A percentile compares a stretch with the other conserved stretches of the same genome.
Conservation (phyloP, 1,284 basidiomycete species). For the Ceratobasidium sp. region DNA sequence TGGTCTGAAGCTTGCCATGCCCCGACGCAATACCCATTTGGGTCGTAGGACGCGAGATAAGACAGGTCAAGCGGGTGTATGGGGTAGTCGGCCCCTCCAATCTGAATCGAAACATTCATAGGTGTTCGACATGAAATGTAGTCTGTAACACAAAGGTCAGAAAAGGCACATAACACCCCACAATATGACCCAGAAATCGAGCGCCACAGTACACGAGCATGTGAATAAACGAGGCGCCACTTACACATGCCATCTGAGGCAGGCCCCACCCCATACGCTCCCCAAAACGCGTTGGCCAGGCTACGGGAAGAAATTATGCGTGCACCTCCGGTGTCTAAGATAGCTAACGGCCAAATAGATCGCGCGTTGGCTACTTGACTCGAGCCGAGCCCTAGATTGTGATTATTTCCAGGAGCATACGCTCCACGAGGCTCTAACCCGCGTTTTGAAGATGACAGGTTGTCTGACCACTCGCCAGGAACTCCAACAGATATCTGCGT, state of each 20-base stretch:
- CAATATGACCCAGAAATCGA: background rate
- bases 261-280: conserved; percentile 45
- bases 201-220: background rate
- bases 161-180: background rate
- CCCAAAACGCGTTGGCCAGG: conserved; percentile 48
- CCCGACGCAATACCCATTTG: conserved; percentile 45
- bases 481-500: conserved; percentile 41
- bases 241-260: conserved; percentile 47
- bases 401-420: conserved; percentile 16
- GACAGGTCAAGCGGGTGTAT: conserved; percentile 49
- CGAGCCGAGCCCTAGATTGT: conserved; percentile 26
- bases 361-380: conserved; percentile 5
- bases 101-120: conserved; percentile 46
- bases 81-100: conserved; percentile 41
- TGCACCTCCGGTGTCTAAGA: conserved; percentile 47
- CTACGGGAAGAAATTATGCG: conserved; percentile 42
- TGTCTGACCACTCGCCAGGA: conserved; percentile 10
- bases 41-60: conserved; percentile 22
- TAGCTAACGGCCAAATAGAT: conserved; percentile 46
- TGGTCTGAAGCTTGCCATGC: conserved; percentile 46
- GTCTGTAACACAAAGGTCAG: conserved; percentile 45
- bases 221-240: conserved; percentile 8
- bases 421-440: background rate
- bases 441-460: background rate
- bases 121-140: conserved; percentile 46